Conservation (phyloP, 257 asterid species). For the Buddleja alternifolia region DNA sequence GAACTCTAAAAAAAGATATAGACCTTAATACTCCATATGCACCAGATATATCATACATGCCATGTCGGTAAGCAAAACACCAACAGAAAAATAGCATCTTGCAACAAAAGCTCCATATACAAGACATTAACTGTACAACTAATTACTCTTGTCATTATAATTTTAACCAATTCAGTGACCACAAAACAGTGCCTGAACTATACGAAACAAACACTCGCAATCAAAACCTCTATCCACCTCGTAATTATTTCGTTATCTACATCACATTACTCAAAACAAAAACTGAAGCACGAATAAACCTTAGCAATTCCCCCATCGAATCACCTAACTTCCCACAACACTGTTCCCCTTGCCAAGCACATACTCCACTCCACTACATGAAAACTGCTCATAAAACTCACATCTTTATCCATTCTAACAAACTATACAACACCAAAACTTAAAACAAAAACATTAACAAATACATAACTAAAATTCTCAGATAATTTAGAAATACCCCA, state of each 20-base stretch:
- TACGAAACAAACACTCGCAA: slow-evolving; percentile 19
- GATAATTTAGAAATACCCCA: slow-evolving; percentile 61
- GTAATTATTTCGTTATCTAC: slow-evolving; percentile 9
- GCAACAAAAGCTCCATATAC: background rate
- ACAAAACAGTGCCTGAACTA: slow-evolving; percentile 11
- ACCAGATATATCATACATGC: background rate
- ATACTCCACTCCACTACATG: slow-evolving; percentile 9
- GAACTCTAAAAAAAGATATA: slow-evolving; percentile 14
- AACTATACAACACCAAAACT: slow-evolving; percentile 1
- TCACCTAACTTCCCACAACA: slow-evolving; percentile 23
- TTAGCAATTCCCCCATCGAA: slow-evolving; percentile 1
- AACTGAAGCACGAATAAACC: background rate
- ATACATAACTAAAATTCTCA: background rate
- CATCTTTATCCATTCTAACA: background rate
- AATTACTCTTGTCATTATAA: slow-evolving; percentile 17
- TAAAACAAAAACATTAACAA: background rate
- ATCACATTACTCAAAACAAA: slow-evolving; percentile 22
- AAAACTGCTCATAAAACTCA: slow-evolving; percentile 12
- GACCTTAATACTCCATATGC: background rate
- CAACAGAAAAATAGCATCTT: slow-evolving; percentile 6
- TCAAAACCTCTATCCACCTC: slow-evolving; percentile 24
- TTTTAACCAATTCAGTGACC: slow-evolving; percentile 10
- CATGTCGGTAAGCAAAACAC: background rate
- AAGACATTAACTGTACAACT: background rate
- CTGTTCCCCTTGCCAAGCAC: slow-evolving; percentile 10